These are phyloP conservation scores for Avena insularis DNA, from an alignment of 176 grass and related monocot species.

Conservation along the genomic window DNA sequence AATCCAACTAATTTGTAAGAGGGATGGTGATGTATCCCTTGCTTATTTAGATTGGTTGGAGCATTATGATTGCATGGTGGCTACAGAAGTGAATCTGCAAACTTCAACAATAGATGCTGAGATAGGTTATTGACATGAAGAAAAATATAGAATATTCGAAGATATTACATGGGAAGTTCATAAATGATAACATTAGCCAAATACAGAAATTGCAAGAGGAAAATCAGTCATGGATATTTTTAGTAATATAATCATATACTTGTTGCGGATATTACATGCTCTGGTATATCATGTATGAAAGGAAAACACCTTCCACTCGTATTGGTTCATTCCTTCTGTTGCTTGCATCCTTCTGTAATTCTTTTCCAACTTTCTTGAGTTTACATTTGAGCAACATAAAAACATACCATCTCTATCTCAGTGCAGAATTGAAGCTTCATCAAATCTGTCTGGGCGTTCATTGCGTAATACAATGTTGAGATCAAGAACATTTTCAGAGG, in stretches of 20 bases:
- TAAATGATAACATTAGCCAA: conserved; percentile 17
- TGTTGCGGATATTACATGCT: conserved; percentile 13
- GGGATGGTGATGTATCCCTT: conserved; percentile 3
- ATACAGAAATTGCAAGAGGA: conserved; percentile 27
- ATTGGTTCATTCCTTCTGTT: conserved; percentile 35
- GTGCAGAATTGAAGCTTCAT: conserved; percentile 86
- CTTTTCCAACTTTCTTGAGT: conserved; percentile 36
- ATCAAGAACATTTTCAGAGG: conserved; percentile 94
- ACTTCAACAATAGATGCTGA: conserved; percentile 21
- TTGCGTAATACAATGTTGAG: conserved; percentile 80
- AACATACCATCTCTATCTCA: conserved; percentile 62
- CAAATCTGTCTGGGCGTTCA: conserved; percentile 78
- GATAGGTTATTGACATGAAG: conserved; percentile 35
- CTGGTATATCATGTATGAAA: conserved; percentile 17
- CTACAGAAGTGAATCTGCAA: conserved; percentile 33
- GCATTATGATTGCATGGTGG: conserved; percentile 13
- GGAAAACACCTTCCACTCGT: not conserved
- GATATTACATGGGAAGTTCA: conserved; percentile 9
- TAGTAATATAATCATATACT: not conserved
- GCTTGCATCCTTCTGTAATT: conserved; percentile 26
- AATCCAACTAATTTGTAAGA: conserved; percentile 6
- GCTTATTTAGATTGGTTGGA: conserved; percentile 29
- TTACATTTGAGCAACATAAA: conserved; percentile 74
- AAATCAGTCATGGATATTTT: conserved; percentile 21
- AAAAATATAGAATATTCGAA: conserved; percentile 35